phyloP scores from a whole-genome alignment of 2,329 filamentous ascomycete species.

The Colletotrichum sidae region DNA sequence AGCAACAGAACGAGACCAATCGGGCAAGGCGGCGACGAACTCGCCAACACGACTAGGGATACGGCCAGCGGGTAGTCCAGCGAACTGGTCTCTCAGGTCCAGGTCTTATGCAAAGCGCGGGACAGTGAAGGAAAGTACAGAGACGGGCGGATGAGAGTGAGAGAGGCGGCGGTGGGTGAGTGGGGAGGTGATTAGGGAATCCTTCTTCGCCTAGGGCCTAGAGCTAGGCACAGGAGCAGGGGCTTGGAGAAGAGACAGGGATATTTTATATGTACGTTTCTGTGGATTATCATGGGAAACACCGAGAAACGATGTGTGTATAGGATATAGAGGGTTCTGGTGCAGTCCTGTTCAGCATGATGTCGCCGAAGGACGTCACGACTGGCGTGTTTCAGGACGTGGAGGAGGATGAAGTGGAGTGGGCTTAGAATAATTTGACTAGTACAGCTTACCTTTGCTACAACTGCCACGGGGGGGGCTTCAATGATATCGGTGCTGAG shows the following conservation, averaged over 20 bases:
- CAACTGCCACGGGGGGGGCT: not conserved
- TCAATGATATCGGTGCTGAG: not conserved
- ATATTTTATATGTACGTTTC: not conserved
- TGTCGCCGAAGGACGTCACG: too few relatives aligned
- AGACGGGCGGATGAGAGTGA: constrained; percentile 13
- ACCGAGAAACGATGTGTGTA: too few relatives aligned
- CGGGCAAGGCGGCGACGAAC: constrained; percentile 34
- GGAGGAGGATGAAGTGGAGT: not conserved
- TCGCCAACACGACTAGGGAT: constrained; percentile 33
- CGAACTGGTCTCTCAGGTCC: constrained; percentile 21
- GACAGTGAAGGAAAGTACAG: not conserved
- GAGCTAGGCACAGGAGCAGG: constrained; percentile 6
- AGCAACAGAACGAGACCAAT: constrained; percentile 26
- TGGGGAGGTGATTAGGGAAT: constrained; percentile 28
- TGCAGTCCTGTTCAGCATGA: too few relatives aligned
- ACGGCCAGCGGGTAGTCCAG: constrained; percentile 17
- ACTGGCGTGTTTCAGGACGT: not conserved
- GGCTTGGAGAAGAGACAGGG: not conserved
- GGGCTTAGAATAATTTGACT: not conserved
- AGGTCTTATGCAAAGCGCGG: too few relatives aligned
- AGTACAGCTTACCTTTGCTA: not conserved
- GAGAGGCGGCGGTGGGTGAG: constrained; percentile 16
- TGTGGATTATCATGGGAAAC: too few relatives aligned
- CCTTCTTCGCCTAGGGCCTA: constrained; percentile 8
- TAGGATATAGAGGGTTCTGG: too few relatives aligned